phyloP scores from a whole-genome alignment of 176 grass and related monocot genomes.

The Metroxylon sagu region DNA sequence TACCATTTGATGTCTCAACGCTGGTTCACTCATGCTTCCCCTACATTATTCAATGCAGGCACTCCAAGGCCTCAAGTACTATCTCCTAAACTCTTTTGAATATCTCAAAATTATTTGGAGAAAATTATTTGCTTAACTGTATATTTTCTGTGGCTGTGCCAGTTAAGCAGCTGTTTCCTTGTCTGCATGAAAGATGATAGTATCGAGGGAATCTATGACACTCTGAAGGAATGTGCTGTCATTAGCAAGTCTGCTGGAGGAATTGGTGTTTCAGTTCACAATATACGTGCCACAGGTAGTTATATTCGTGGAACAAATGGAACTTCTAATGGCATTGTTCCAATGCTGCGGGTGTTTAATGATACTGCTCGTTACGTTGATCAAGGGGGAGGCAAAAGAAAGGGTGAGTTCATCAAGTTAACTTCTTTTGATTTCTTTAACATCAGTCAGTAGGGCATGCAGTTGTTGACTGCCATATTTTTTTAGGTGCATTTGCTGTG shows the following conservation, averaged over 20 bases:
- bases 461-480: not conserved
- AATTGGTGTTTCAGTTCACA: constrained; percentile 90
- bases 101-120: too few relatives aligned
- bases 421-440: not conserved
- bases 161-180: constrained; percentile 95
- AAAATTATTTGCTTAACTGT: not conserved
- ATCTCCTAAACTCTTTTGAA: not conserved
- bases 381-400: constrained; percentile 95
- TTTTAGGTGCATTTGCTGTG: constrained; percentile 84
- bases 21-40: constrained; percentile 96
- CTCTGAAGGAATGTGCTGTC: constrained; percentile 81
- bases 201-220: constrained; percentile 97
- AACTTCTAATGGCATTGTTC: constrained; percentile 85
- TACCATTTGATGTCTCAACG: constrained; percentile 96
- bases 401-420: constrained; percentile 28
- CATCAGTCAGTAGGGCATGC: not conserved
- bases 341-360: constrained; percentile 94
- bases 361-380: constrained; percentile 97
- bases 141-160: constrained; percentile 3
- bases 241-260: constrained; percentile 97
- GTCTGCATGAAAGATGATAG: constrained; percentile 98
- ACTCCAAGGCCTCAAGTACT: constrained; percentile 80
- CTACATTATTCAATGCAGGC: constrained; percentile 84
- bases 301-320: constrained; percentile 94
- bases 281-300: constrained; percentile 78